These are phyloP conservation scores for Boletus patriciae DNA, from an alignment of 768 basidiomycete species.

Conservation along the genomic window DNA sequence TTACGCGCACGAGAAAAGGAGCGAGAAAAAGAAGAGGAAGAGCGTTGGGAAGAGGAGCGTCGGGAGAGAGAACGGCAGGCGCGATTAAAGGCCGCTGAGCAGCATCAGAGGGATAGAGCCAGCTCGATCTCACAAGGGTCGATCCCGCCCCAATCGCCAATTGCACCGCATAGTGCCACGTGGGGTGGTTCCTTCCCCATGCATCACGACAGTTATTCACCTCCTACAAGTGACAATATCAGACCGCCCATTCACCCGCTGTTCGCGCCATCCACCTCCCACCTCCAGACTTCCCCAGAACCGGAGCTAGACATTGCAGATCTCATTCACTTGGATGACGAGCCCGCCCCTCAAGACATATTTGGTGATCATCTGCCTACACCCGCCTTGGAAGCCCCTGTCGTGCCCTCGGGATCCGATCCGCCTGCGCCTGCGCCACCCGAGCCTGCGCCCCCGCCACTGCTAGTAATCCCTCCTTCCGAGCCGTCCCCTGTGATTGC, in stretches of 20 bases:
- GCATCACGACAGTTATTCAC: constrained; percentile 29
- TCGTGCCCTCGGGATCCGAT: constrained; percentile 8
- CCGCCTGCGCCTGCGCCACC: constrained; percentile 10
- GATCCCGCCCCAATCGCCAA: constrained; percentile 72
- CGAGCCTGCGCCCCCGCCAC: constrained; percentile 30
- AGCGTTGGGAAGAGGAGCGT: constrained; percentile 54
- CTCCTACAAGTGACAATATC: constrained; percentile 23
- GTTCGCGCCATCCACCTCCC: constrained; percentile 41
- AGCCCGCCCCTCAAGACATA: constrained; percentile 39
- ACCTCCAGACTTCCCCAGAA: constrained; percentile 44
- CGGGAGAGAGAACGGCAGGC: constrained; percentile 70
- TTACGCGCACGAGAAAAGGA: constrained; percentile 52
- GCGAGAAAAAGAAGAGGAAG: constrained; percentile 64
- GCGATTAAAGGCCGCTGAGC: constrained; percentile 51
- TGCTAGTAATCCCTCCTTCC: constrained; percentile 46
- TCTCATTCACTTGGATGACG: constrained; percentile 77
- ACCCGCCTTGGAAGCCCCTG: constrained; percentile 17
- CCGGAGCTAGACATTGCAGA: constrained; percentile 72
- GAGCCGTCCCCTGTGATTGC: constrained; percentile 26
- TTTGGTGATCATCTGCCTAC: constrained; percentile 21
- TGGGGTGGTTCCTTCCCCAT: constrained; percentile 66
- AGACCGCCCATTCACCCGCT: constrained; percentile 35
- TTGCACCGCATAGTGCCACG: constrained; percentile 42
- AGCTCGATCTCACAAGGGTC: constrained; percentile 51
- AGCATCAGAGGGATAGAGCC: constrained; percentile 47